Base-by-base conservation (phyloP, 306 rosid species). In the Fagus crenata region DNA sequence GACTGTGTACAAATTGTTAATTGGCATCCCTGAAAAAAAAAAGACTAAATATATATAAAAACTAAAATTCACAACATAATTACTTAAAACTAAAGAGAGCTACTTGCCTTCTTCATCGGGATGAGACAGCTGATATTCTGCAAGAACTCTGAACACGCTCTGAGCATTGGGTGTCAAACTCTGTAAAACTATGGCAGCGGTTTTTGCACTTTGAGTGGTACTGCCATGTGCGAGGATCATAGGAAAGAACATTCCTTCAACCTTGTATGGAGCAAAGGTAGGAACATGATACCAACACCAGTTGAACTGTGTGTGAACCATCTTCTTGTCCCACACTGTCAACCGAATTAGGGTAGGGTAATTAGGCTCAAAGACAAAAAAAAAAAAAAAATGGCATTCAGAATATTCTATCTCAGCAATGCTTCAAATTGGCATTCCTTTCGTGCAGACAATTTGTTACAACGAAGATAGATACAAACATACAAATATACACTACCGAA, bases 271-370 rank as follows among this genome's bases (percentile, higher is more conserved):
- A 4, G 89, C 87, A 81, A 90, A 95, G 54, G 99, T 95, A 63
- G 97, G 97, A 74, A 95, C 91, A 74, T 95, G 97, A 84, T 88
- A 78, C 99, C 99, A 95, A 80, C 88, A 86, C 99, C 99, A 95
- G 70, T 90, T 95, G 87, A 92, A 92, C 75, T 88, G 97, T 28
- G 92, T 88, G 81, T 89, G 96, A 75, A 89, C 87, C 97, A 92
- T 95, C 87, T 87, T 89, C 92, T 95, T 95, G 96, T 92, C 99
- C 99, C 99, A 95, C 85, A 88, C 97, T 92, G 85, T 59, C 77
- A 75, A 64, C 67, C 77, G 35, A 81, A 55, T 32, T 53, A 71
- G 68, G 71, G 77, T 51, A 28, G 61, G 28, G 14, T 18, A 53
- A 35, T 32, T 39, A 51, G 51, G 63, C 35, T 28, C 15, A 58